Conservation (phyloP, 441 rosid species). For the Pelargonium fulgidum region DNA sequence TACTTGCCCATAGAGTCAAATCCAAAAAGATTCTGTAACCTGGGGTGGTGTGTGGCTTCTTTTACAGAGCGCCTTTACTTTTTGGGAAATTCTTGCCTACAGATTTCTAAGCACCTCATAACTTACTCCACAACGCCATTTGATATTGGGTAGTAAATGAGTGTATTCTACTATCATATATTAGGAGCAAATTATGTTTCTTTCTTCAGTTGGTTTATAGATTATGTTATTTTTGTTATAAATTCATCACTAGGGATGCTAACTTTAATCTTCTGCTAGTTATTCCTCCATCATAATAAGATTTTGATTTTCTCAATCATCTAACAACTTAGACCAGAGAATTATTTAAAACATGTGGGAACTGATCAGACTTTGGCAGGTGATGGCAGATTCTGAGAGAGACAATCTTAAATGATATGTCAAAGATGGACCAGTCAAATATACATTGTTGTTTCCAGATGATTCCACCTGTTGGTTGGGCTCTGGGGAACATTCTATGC, state of each 20-base stretch:
- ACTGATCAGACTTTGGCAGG: constrained; percentile 93
- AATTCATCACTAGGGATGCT: not conserved
- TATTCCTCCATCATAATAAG: constrained; percentile 2
- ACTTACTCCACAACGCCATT: not conserved
- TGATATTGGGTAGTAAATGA: constrained; percentile 7
- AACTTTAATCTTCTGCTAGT: constrained; percentile 1
- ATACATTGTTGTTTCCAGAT: constrained; percentile 32
- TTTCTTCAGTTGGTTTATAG: not conserved
- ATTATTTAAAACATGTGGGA: constrained; percentile 39
- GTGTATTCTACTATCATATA: not conserved
- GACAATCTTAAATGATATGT: constrained; percentile 44
- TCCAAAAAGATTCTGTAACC: not conserved
- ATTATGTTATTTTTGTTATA: not conserved
- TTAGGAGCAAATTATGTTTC: not conserved
- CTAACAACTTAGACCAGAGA: constrained; percentile 4
- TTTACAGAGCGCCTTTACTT: not conserved
- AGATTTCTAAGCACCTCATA: not conserved
- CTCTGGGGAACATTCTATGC: constrained; percentile 72
- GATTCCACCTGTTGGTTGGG: constrained; percentile 85
- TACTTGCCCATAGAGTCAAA: not conserved
- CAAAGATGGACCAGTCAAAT: constrained; percentile 41
- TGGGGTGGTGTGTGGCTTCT: constrained; percentile 1
- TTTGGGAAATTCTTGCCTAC: constrained; percentile 1
- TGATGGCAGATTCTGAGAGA: constrained; percentile 77
- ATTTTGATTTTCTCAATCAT: constrained; percentile 5